A percentile compares a stretch with the other conserved stretches of the same genome.
phyloP scores from a whole-genome alignment of 1,139 yeast genomes.

The Saccharomyces hybrid region DNA sequence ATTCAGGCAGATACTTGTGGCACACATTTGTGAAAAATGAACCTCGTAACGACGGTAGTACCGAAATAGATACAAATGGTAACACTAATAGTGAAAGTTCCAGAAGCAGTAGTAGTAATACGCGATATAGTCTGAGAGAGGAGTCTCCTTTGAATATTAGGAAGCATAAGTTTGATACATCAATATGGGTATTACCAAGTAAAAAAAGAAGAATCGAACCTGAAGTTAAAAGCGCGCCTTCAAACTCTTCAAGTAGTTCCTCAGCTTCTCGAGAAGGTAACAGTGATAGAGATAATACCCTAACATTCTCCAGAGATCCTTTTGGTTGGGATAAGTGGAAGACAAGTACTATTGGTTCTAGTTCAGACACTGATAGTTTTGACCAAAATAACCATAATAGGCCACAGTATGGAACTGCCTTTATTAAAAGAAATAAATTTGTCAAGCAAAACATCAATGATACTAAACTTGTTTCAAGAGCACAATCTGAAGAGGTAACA shows the following conservation, averaged over 20 bases:
- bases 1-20: not conserved
- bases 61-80: not conserved
- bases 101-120: not conserved
- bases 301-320: slow-evolving; percentile 23
- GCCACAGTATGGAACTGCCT: slow-evolving; percentile 25
- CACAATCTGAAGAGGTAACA: slow-evolving; percentile 24
- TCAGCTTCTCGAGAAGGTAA: not conserved
- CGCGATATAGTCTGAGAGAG: not conserved
- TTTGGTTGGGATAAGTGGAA: slow-evolving; percentile 27
- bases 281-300: not conserved
- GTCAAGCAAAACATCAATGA: slow-evolving; percentile 6
- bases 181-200: not conserved
- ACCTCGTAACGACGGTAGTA: not conserved
- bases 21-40: not conserved
- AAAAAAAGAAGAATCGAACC: not conserved
- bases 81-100: not conserved
- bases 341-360: slow-evolving; percentile 10
- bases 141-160: not conserved
- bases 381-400: not conserved
- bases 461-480: slow-evolving; percentile 15
- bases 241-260: not conserved
- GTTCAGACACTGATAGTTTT: not conserved
- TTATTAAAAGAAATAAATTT: slow-evolving; percentile 16
- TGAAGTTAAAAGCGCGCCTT: not conserved
- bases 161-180: not conserved